A percentile compares a stretch with the other conserved stretches of the same genome.
These are phyloP conservation scores for Suillus variegatus DNA, from an alignment of 768 basidiomycete genomes.

Conservation along the genomic window DNA sequence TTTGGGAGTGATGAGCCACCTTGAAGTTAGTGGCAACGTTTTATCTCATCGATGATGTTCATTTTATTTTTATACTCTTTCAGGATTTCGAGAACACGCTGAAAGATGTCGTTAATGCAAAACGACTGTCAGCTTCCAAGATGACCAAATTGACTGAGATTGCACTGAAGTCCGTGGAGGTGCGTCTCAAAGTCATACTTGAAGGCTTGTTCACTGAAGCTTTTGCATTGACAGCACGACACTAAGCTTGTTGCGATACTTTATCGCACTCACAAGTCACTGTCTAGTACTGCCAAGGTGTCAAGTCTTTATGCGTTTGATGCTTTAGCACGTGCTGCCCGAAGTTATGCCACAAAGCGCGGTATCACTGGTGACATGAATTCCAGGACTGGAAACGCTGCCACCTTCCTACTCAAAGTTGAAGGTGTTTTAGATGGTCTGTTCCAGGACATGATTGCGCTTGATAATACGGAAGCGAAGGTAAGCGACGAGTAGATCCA, in stretches of 20 bases:
- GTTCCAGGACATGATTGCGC: constrained; percentile 78
- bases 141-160: constrained; percentile 77
- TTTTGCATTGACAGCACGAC: constrained; percentile 58
- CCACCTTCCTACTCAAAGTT: constrained; percentile 85
- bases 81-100: constrained; percentile 83
- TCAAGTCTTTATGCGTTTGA: constrained; percentile 93
- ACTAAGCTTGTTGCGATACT: constrained; percentile 86
- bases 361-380: constrained; percentile 56
- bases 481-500: constrained; percentile 55
- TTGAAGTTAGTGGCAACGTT: constrained; percentile 36
- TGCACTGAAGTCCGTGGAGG: constrained; percentile 77
- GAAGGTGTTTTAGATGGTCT: constrained; percentile 90
- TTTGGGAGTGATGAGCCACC: constrained; percentile 37
- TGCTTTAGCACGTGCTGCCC: constrained; percentile 85
- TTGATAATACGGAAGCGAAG: constrained; percentile 73
- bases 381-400: constrained; percentile 64
- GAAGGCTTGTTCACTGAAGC: not conserved
- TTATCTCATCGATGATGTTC: constrained; percentile 1
- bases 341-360: constrained; percentile 65
- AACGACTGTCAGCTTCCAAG: constrained; percentile 85
- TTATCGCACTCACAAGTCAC: constrained; percentile 85
- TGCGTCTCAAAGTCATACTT: constrained; percentile 36
- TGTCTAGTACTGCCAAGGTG: constrained; percentile 69
- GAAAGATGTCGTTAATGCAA: constrained; percentile 80
- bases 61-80: constrained; percentile 12